These are phyloP conservation scores for Globisporangium radiosum DNA, from an alignment of 352 stramenopile species.

Conservation along the genomic window DNA sequence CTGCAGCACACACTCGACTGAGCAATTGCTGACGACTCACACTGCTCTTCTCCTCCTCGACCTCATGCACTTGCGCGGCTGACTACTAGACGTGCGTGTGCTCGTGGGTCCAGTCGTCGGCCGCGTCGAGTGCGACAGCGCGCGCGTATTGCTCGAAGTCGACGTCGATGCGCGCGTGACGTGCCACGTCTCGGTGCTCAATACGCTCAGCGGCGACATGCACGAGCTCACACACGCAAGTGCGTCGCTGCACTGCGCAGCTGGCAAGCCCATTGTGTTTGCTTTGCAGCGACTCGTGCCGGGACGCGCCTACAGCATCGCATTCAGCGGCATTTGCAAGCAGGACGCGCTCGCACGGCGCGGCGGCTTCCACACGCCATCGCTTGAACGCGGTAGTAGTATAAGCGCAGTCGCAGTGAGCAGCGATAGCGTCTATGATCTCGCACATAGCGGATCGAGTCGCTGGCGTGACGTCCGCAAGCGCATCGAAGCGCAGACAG, in stretches of 20 bases:
- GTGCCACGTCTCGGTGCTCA: slow-evolving; percentile 44
- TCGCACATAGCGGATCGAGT: slow-evolving; percentile 35
- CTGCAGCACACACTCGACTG: not conserved
- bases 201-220: slow-evolving; percentile 27
- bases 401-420: slow-evolving; percentile 37
- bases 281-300: slow-evolving; percentile 35
- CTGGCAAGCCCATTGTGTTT: slow-evolving; percentile 33
- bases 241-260: slow-evolving; percentile 13
- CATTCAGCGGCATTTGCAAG: slow-evolving; percentile 47
- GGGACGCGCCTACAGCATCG: slow-evolving; percentile 42
- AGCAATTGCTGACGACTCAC: not conserved
- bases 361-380: slow-evolving; percentile 45
- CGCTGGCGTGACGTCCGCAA: slow-evolving; percentile 41
- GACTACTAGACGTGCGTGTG: slow-evolving; percentile 37
- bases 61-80: no score
- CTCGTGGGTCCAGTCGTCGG: slow-evolving; percentile 62
- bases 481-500: slow-evolving; percentile 21
- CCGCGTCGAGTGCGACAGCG: slow-evolving; percentile 38
- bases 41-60: no score
- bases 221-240: slow-evolving; percentile 30
- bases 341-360: slow-evolving; percentile 25
- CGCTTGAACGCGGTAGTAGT: slow-evolving; percentile 18
- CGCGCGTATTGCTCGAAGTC: slow-evolving; percentile 63
- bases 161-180: slow-evolving; percentile 29
- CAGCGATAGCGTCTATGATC: slow-evolving; percentile 36